Evolutionary conservation across 2,329 filamentous ascomycete genomes (phyloP).

Genomic region (Graphilbum ipis-grandicollis): DNA sequence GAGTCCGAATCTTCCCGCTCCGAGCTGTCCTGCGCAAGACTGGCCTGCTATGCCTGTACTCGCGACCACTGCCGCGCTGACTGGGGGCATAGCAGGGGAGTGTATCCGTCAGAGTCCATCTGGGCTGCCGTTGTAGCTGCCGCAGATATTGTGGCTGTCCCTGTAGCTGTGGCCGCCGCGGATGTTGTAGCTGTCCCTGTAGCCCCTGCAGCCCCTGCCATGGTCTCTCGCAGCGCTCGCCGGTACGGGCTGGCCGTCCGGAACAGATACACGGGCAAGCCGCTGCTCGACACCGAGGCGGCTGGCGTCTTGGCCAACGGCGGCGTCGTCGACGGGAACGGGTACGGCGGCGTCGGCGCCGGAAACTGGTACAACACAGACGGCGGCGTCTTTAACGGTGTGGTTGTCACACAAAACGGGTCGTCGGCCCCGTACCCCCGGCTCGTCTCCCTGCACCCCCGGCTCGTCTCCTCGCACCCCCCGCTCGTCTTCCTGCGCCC

Average conservation of each 20-base stretch:
- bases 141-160: no score
- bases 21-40: slow-evolving; percentile 4
- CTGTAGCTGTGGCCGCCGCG: not conserved
- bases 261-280: slow-evolving; percentile 23
- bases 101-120: slow-evolving; percentile 2
- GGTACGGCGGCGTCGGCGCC: slow-evolving; percentile 3
- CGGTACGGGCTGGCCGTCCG: slow-evolving; percentile 38
- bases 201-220: no score
- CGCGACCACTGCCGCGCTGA: slow-evolving; percentile 8
- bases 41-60: slow-evolving; percentile 9
- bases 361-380: slow-evolving; percentile 4
- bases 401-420: slow-evolving; percentile 4
- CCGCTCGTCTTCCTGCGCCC: no score
- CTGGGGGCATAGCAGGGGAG: slow-evolving; percentile 5
- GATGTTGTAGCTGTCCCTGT: no score
- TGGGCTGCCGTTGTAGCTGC: no score
- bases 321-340: no score
- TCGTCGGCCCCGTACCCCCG: slow-evolving; percentile 2
- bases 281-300: no score
- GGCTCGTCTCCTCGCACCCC: no score
- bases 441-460: no score
- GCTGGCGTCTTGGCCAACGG: no score
- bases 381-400: not conserved
- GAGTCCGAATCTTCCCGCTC: not conserved
- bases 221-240: slow-evolving; percentile 29